Evolutionary conservation across 148 eudicot species (phyloP).

Genomic region (Beta vulgaris): DNA sequence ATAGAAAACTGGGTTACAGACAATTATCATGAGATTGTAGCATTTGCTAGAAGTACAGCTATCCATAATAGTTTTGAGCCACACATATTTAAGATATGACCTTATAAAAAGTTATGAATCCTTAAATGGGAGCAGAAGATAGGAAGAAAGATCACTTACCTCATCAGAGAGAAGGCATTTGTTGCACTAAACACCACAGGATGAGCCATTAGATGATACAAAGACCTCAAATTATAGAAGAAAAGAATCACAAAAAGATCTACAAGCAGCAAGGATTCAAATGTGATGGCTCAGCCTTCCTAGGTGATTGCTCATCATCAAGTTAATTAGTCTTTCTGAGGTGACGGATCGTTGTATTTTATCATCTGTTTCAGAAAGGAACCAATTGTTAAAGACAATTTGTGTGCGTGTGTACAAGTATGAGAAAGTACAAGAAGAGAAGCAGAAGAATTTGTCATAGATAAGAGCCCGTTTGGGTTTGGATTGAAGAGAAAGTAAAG

Average conservation of each 20-base stretch:
- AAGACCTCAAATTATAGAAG: not conserved
- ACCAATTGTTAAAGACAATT: not conserved
- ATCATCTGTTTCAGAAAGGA: conserved; percentile 44
- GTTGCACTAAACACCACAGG: conserved; percentile 7
- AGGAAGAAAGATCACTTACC: conserved; percentile 8
- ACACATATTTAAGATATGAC: not conserved
- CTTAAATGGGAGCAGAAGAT: not conserved
- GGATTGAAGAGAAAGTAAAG: too few relatives aligned
- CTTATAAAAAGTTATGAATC: not conserved
- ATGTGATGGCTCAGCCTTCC: not conserved
- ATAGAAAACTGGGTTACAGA: not conserved
- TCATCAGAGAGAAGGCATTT: conserved; percentile 7
- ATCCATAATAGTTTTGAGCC: not conserved
- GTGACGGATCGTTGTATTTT: conserved; percentile 19
- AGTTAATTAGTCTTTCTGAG: conserved; percentile 28
- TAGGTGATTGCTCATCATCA: not conserved
- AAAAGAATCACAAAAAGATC: conserved; percentile 13
- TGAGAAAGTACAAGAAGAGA: not conserved
- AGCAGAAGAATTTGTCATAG: not conserved
- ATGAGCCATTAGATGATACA: conserved; percentile 16
- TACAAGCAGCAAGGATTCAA: conserved; percentile 13
- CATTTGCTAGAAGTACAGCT: not conserved
- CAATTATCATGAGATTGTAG: not conserved
- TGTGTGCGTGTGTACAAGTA: not conserved
- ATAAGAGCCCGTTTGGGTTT: too few relatives aligned